A percentile compares a stretch with the other conserved stretches of the same genome.
Conservation (phyloP, 495 filamentous ascomycete species). For the Astrocystis sublimbata region DNA sequence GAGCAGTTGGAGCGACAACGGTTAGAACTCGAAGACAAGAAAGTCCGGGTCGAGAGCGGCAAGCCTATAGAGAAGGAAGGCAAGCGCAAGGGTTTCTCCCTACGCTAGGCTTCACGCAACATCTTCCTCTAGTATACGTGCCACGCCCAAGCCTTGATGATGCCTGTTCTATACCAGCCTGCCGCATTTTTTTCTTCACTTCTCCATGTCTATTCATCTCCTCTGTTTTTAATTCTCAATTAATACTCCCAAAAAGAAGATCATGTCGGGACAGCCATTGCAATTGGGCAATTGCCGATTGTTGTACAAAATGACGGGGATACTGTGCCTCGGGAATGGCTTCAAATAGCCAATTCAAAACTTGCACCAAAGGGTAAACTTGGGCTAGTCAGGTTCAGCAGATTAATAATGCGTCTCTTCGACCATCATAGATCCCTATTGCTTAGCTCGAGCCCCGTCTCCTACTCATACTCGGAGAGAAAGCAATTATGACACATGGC, state of each 20-base stretch:
- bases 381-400: constrained; percentile 39
- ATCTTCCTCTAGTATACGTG: constrained; percentile 42
- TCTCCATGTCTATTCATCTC: constrained; percentile 44
- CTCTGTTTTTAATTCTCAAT: constrained; percentile 51
- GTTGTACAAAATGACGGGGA: constrained; percentile 18
- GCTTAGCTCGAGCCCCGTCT: not conserved
- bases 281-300: constrained; percentile 18
- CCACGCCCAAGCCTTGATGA: constrained; percentile 48
- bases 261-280: constrained; percentile 5
- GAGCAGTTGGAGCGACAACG: constrained; percentile 96
- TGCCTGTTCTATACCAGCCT: constrained; percentile 52
- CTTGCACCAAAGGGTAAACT: constrained; percentile 30
- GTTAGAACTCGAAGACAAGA: constrained; percentile 96
- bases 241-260: constrained; percentile 42
- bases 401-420: constrained; percentile 23
- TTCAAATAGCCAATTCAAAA: constrained; percentile 35
- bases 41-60: constrained; percentile 86
- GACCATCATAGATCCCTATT: constrained; percentile 17
- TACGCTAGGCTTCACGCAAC: constrained; percentile 64
- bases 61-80: constrained; percentile 95
- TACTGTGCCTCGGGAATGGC: constrained; percentile 21
- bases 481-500: constrained; percentile 26
- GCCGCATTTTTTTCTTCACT: constrained; percentile 39
- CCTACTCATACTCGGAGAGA: constrained; percentile 17
- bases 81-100: constrained; percentile 96